Conservation (phyloP, 2,329 filamentous ascomycete genomes). For the Diaporthe vaccinii region DNA sequence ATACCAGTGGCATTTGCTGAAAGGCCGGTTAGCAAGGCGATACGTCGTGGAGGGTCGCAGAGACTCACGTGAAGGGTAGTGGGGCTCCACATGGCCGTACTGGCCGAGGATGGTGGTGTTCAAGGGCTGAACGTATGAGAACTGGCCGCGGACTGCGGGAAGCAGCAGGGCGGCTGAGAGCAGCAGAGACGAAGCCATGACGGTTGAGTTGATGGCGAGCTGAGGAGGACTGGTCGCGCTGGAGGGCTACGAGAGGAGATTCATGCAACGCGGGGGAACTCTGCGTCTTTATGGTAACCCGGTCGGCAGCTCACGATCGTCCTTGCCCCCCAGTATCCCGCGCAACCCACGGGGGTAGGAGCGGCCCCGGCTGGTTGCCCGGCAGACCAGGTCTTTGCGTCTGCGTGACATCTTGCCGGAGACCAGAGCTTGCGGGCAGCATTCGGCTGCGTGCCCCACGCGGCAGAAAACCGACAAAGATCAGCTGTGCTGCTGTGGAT, state of each 20-base stretch:
- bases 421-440: not conserved
- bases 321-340: not conserved
- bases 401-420: constrained; percentile 8
- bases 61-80: constrained; percentile 54
- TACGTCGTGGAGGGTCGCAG: constrained; percentile 39
- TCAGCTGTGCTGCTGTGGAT: constrained; percentile 29
- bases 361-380: constrained; percentile 1
- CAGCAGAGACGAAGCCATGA: constrained; percentile 34
- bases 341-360: not conserved
- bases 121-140: constrained; percentile 56
- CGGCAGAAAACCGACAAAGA: constrained; percentile 20
- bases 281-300: constrained; percentile 14
- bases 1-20: constrained; percentile 53
- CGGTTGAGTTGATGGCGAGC: constrained; percentile 26
- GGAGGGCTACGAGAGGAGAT: not conserved
- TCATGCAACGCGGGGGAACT: constrained; percentile 8
- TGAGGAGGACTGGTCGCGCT: constrained; percentile 28
- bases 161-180: constrained; percentile 36
- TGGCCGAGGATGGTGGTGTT: constrained; percentile 57
- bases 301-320: constrained; percentile 1
- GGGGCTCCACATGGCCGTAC: constrained; percentile 55
- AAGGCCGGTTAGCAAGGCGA: not conserved
- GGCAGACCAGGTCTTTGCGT: not conserved
- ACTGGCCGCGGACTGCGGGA: constrained; percentile 45
- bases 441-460: not conserved